These are phyloP conservation scores for Dactylellina drechsleri DNA, from an alignment of 2,329 filamentous ascomycete genomes.

Conservation along the genomic window DNA sequence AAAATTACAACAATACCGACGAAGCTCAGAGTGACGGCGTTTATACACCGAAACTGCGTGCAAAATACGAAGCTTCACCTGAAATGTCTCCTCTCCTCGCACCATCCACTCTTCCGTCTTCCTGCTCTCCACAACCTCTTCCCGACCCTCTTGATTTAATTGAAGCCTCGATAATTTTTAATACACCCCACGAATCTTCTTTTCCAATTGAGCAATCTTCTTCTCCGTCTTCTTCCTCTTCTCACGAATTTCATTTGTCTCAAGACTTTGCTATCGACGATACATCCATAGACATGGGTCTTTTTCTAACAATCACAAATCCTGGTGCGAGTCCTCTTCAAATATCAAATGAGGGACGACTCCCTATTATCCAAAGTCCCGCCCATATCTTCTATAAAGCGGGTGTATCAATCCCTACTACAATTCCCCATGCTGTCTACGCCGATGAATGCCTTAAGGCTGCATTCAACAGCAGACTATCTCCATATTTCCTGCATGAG, in stretches of 20 bases:
- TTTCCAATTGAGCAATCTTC: conserved; percentile 11
- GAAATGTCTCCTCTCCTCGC: conserved; percentile 32
- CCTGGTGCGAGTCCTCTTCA: neutral
- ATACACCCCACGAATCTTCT: neutral
- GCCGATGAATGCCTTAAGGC: conserved; percentile 91
- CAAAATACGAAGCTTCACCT: conserved; percentile 47
- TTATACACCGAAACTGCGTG: conserved; percentile 45
- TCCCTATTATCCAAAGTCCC: conserved; percentile 58
- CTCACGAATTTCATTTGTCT: neutral
- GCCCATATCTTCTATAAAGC: conserved; percentile 70
- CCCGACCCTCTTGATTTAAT: conserved; percentile 5
- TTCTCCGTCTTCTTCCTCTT: neutral
- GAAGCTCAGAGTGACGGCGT: conserved; percentile 37
- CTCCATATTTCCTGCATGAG: conserved; percentile 85
- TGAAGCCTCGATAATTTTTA: neutral
- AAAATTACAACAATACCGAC: conserved; percentile 13
- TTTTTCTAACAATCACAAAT: conserved; percentile 1
- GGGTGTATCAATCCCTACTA: conserved; percentile 83
- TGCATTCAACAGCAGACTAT: conserved; percentile 86
- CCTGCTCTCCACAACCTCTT: conserved; percentile 6
- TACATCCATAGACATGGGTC: neutral
- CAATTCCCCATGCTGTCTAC: conserved; percentile 78
- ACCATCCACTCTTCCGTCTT: conserved; percentile 10
- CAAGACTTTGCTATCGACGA: neutral
- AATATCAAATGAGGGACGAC: neutral